Evolutionary conservation across 1,284 basidiomycete genomes (phyloP).

Genomic region (Amylostereum areolatum): DNA sequence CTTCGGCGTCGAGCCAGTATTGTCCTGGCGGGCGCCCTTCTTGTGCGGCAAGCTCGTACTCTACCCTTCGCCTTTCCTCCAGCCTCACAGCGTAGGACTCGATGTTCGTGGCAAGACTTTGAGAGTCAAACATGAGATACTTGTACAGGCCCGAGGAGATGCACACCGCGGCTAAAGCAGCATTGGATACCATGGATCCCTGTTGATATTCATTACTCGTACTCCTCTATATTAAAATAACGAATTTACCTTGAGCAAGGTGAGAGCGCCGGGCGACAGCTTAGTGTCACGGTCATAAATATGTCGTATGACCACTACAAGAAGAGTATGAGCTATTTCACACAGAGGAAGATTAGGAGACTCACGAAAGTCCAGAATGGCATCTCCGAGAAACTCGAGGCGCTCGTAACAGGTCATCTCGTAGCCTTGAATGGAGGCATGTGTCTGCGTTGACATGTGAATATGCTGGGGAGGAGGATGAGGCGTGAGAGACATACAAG

Average conservation of each 20-base stretch:
- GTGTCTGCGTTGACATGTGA: constrained; percentile 41
- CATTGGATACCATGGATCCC: constrained; percentile 80
- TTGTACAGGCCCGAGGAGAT: constrained; percentile 60
- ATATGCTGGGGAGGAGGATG: background rate
- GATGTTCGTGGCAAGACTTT: constrained; percentile 43
- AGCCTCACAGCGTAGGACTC: constrained; percentile 48
- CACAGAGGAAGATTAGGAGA: constrained; percentile 8
- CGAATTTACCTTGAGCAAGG: constrained; percentile 60
- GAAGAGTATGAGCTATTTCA: constrained; percentile 5
- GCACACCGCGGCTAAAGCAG: constrained; percentile 66
- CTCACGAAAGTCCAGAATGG: constrained; percentile 74
- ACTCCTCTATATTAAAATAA: background rate
- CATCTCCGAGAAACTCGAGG: constrained; percentile 79
- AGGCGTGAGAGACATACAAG: constrained; percentile 40
- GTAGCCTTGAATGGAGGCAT: constrained; percentile 50
- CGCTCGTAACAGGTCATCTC: constrained; percentile 61
- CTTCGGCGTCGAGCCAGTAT: constrained; percentile 70
- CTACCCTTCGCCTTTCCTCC: constrained; percentile 38
- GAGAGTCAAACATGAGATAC: constrained; percentile 53
- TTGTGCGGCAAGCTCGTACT: constrained; percentile 37
- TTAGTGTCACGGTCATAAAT: constrained; percentile 58
- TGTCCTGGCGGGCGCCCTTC: constrained; percentile 54
- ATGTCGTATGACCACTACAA: constrained; percentile 65
- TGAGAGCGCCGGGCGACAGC: constrained; percentile 65
- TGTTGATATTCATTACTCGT: constrained; percentile 20